Evolutionary conservation across 768 basidiomycete species (phyloP).

Genomic region (Dendrothele bispora): DNA sequence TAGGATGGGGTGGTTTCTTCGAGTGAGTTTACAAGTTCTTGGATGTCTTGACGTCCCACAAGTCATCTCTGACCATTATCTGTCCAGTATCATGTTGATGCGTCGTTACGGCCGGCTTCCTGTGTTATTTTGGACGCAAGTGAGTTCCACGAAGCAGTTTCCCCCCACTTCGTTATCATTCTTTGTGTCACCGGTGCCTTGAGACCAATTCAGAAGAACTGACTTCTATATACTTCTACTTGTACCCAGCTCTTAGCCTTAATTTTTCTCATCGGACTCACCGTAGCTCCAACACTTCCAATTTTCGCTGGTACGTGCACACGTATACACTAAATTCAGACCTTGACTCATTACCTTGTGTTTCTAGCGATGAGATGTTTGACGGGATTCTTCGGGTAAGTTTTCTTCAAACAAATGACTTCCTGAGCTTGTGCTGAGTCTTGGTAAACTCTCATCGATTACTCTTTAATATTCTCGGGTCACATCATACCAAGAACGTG

Average conservation of each 20-base stretch:
- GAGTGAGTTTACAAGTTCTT: too few relatives aligned
- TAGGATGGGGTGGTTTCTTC: slow-evolving; percentile 61
- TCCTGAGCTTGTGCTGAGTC: too few relatives aligned
- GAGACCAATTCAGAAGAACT: too few relatives aligned
- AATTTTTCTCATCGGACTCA: slow-evolving; percentile 55
- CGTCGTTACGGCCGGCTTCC: slow-evolving; percentile 64
- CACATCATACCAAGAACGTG: slow-evolving; percentile 43
- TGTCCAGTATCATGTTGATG: slow-evolving; percentile 62
- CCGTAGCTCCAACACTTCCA: slow-evolving; percentile 54
- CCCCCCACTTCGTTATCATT: too few relatives aligned
- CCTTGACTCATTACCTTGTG: neutral
- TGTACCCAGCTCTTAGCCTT: slow-evolving; percentile 57
- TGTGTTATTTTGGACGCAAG: slow-evolving; percentile 71
- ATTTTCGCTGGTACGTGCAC: slow-evolving; percentile 56
- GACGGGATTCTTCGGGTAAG: slow-evolving; percentile 56
- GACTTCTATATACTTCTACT: neutral
- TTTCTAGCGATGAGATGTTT: slow-evolving; percentile 54
- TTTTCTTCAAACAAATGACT: too few relatives aligned
- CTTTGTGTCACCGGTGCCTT: neutral
- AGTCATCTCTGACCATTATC: too few relatives aligned
- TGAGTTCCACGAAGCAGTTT: too few relatives aligned
- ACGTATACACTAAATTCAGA: neutral
- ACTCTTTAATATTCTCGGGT: neutral
- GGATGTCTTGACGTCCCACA: too few relatives aligned
- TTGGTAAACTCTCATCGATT: neutral